Evolutionary conservation across 2,329 filamentous ascomycete genomes (phyloP).

Genomic region (Didymella pinodella): DNA sequence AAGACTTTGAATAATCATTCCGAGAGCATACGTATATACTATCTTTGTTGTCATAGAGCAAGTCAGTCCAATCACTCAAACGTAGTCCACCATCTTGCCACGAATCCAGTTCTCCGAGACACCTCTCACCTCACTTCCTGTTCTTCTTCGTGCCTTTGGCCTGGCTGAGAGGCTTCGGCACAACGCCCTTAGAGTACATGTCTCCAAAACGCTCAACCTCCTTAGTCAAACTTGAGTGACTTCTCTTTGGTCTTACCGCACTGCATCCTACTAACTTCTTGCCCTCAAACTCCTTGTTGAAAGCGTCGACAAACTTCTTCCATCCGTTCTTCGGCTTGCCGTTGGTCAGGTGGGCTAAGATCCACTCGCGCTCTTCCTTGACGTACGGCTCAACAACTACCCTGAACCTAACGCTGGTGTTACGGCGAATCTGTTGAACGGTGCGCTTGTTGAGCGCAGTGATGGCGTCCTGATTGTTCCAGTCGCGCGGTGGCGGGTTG

Average conservation of each 20-base stretch:
- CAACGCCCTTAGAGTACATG: slow-evolving; percentile 32
- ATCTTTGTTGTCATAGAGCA: background rate
- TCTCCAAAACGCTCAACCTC: slow-evolving; percentile 41
- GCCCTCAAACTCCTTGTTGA: slow-evolving; percentile 36
- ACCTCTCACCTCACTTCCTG: background rate
- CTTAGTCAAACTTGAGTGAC: slow-evolving; percentile 37
- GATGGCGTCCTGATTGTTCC: slow-evolving; percentile 37
- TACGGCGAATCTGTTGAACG: slow-evolving; percentile 44
- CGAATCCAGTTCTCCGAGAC: background rate
- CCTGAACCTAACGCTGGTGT: slow-evolving; percentile 37
- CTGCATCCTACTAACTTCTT: slow-evolving; percentile 16
- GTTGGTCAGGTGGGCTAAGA: slow-evolving; percentile 27
- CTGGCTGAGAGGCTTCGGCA: slow-evolving; percentile 21
- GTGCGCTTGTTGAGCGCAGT: slow-evolving; percentile 42
- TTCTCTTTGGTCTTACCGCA: slow-evolving; percentile 26
- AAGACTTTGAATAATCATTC: background rate
- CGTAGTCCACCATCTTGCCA: background rate
- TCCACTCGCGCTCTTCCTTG: slow-evolving; percentile 36
- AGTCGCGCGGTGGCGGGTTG: slow-evolving; percentile 41
- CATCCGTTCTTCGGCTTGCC: slow-evolving; percentile 36
- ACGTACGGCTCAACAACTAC: slow-evolving; percentile 34
- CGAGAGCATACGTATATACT: background rate
- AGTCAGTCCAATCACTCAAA: slow-evolving; percentile 3
- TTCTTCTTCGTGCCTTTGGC: background rate
- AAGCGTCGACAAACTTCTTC: slow-evolving; percentile 35